Evolutionary conservation across 192 early-diverging fungal species (phyloP), one percentile per base, ranked within the genome.

Genomic region (Cladochytrium replicatum): DNA sequence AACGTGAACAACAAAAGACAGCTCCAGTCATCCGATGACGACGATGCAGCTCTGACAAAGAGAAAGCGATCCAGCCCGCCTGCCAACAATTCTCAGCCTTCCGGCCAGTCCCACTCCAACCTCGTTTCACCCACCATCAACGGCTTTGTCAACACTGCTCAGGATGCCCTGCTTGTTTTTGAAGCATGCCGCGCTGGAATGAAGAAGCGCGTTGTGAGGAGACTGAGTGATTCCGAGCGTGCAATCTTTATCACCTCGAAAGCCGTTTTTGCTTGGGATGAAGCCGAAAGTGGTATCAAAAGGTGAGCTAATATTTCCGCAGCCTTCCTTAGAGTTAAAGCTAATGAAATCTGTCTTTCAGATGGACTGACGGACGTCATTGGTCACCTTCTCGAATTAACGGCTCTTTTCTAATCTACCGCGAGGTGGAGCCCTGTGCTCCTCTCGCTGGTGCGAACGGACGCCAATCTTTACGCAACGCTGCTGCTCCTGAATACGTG

Each of bases 211-310:
- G 81, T 91, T 15, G 86, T 84, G 38, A 74, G 91, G 13, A 71
- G 91, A 25, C 66, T 93, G 13, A 82, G 85, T 29, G 87, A 89
- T 26, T 80, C 77, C 17, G 91, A 93, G 68, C 79, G 88, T 32
- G 30, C 38, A 9, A 72, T 73, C 13, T 69, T 77, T 38, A 86
- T 93, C 44, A 67, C 74, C 34, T 89, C 91, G 1, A 88, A 88
- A 1, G 86, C 88, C 3, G 80, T 91, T 23, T 93, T 89, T 69
- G 83, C 85, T 30, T 93, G 89, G 82, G 87, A 90, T 57, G 91
- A 93, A 66, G 66, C 83, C 46, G 88, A 93, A 60, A 79, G 80
- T 39, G 91, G 88, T 13, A 93, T 93, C 80, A 71, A 86, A 55
- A 75, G 91, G 29, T 55, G 41, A n/a, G n/a, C n/a, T n/a, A n/a